Evolutionary conservation across 306 rosid species (phyloP), one percentile per base, ranked within the genome.

Genomic region (Dalbergia cochinchinensis): DNA sequence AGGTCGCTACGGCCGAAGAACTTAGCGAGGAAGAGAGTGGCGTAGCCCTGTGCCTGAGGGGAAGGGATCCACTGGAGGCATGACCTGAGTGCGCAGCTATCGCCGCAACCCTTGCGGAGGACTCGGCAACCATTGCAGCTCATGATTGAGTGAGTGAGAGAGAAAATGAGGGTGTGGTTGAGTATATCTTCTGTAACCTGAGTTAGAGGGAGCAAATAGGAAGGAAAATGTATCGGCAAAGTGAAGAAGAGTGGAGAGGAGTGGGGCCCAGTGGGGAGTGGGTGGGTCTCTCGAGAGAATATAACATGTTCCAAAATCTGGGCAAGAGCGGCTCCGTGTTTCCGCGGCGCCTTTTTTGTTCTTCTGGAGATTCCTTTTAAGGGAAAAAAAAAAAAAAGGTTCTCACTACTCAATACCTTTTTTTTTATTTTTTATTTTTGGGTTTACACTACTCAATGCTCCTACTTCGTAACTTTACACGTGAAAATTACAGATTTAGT

Each of bases 71-170:
- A 85, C n/a, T 65, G 86, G 47, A 92, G 85, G 81, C 88, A 85
- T 4, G 91, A 47, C 82, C 91, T 82, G 12, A 92, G 86, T 16
- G 82, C 31, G 72, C 97, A 92, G 1, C 65, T 34, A 20, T 88
- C 91, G 45, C 91, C 77, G 86, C 97, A 92, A 0, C 94, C 92
- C 63, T 92, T 92, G 4, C 97, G 81, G 5, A 92, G 90, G 1
- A 85, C 92, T 63, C 97, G 81, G 83, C 97, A 92, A 11, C 94
- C 94, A 79, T 80, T 92, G 92, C 97, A 92, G 78, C 97, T 90
- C 97, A 92, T 91, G 5, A 34, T 51, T 51, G 18, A 13, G 15
- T 1, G 53, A 4, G 15, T 3, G 20, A 54, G 59, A 54, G 22
- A 54, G 22, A 26, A 26, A 26, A 26, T 26, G 31, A 26, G 31